These are phyloP conservation scores for Beauveria sp. DNA, from an alignment of 2,329 filamentous ascomycete species.

Conservation along the genomic window DNA sequence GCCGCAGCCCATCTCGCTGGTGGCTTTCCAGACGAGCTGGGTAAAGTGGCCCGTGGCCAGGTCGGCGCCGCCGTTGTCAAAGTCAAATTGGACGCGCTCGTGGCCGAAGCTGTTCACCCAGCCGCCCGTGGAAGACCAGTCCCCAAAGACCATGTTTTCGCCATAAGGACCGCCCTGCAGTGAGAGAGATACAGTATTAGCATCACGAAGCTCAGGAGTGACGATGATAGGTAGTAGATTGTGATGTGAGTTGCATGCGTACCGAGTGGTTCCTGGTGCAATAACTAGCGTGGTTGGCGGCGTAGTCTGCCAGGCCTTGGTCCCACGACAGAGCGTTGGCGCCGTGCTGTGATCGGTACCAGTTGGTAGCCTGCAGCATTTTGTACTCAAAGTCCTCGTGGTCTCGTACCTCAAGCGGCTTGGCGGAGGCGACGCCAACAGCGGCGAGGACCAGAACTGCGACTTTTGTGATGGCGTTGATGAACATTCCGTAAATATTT, in stretches of 20 bases:
- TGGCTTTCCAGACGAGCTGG: constrained; percentile 25
- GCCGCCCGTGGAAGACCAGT: background rate
- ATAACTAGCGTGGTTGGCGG: constrained; percentile 49
- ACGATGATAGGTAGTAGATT: too few relatives aligned
- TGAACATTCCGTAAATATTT: background rate
- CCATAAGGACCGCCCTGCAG: background rate
- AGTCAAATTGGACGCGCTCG: constrained; percentile 14
- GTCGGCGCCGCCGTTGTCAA: constrained; percentile 3
- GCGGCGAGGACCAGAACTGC: background rate
- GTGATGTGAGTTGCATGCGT: background rate
- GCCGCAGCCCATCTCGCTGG: constrained; percentile 20
- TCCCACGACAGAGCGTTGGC: constrained; percentile 56
- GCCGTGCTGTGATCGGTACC: constrained; percentile 72
- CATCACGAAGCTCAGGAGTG: background rate
- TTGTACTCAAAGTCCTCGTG: constrained; percentile 5
- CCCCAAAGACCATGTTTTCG: background rate
- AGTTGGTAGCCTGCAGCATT: constrained; percentile 63
- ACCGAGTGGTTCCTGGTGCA: constrained; percentile 48
- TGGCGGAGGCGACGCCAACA: background rate
- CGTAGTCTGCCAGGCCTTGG: constrained; percentile 49
- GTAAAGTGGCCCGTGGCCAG: constrained; percentile 19
- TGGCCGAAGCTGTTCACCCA: constrained; percentile 13
- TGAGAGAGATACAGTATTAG: background rate
- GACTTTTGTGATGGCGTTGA: background rate
- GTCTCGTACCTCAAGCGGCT: background rate